Evolutionary conservation across 2,329 filamentous ascomycete genomes (phyloP).

Genomic region (Monosporascus sp.): DNA sequence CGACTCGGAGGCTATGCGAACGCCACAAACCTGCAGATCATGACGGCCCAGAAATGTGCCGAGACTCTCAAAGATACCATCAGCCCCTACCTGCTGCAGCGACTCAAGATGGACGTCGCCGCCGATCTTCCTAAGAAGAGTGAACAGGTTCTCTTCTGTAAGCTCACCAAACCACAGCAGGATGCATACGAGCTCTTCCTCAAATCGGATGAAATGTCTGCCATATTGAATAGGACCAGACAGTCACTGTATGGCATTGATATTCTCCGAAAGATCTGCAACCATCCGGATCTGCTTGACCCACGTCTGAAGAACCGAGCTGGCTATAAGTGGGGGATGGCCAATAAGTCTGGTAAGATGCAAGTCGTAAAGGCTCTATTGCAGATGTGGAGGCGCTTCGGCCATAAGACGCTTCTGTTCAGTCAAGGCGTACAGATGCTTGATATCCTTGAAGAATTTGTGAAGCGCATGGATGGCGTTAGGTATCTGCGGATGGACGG

Average conservation of each 20-base stretch:
- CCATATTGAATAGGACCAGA: constrained; percentile 67
- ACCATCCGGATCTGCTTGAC: constrained; percentile 85
- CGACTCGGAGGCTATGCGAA: constrained; percentile 91
- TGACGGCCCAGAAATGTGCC: constrained; percentile 91
- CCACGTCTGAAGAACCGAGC: constrained; percentile 48
- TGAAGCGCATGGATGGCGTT: constrained; percentile 61
- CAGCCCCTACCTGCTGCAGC: constrained; percentile 85
- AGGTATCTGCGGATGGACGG: constrained; percentile 91
- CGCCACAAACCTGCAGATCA: constrained; percentile 86
- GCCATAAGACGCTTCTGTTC: constrained; percentile 90
- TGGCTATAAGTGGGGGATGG: constrained; percentile 71
- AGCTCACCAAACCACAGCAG: constrained; percentile 74
- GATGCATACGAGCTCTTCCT: constrained; percentile 78
- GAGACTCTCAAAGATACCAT: constrained; percentile 92
- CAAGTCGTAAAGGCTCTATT: constrained; percentile 85
- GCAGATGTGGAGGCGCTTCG: constrained; percentile 81
- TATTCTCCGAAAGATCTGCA: constrained; percentile 91
- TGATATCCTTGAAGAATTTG: constrained; percentile 82
- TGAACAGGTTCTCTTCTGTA: constrained; percentile 94
- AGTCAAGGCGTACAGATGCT: constrained; percentile 94
- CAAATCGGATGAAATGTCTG: constrained; percentile 75
- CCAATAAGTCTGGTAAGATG: constrained; percentile 86
- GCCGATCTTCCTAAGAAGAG: constrained; percentile 92
- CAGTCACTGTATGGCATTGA: constrained; percentile 88
- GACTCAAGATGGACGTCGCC: constrained; percentile 90